phyloP scores from a whole-genome alignment of 2,329 filamentous ascomycete species.

The Coniella vitis region DNA sequence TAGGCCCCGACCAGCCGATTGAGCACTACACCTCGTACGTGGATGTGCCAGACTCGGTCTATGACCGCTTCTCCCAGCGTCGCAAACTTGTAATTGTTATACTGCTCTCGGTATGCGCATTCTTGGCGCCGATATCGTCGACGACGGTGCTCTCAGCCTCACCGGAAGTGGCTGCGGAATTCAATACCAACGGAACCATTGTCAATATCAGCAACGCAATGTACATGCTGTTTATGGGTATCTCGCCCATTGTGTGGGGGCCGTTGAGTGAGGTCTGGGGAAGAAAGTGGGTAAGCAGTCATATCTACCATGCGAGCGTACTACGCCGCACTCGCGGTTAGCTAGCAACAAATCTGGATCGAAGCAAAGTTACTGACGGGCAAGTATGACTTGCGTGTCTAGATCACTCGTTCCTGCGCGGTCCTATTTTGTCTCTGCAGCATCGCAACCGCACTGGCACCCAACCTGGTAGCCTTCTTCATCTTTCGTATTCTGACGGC shows the following conservation, averaged over 20 bases:
- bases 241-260: constrained; percentile 59
- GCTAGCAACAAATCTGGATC: not conserved
- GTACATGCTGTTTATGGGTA: constrained; percentile 65
- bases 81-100: constrained; percentile 62
- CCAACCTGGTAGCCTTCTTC: constrained; percentile 59
- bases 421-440: constrained; percentile 57
- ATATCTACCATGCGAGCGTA: too few relatives aligned
- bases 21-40: constrained; percentile 25
- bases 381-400: not conserved
- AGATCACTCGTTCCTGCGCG: constrained; percentile 49
- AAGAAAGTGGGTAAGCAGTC: constrained; percentile 35
- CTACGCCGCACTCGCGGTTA: too few relatives aligned
- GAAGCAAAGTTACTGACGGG: not conserved
- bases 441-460: constrained; percentile 58
- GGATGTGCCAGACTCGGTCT: constrained; percentile 48
- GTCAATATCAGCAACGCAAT: constrained; percentile 64
- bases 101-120: constrained; percentile 67
- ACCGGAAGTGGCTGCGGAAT: constrained; percentile 57
- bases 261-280: constrained; percentile 55
- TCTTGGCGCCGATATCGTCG: constrained; percentile 64
- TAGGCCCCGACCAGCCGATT: constrained; percentile 22
- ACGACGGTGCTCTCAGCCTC: constrained; percentile 59
- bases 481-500: constrained; percentile 63
- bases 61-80: constrained; percentile 53
- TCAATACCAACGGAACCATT: constrained; percentile 50